Evolutionary conservation across 495 filamentous ascomycete species (phyloP).

Genomic region (Penicillium angulare): DNA sequence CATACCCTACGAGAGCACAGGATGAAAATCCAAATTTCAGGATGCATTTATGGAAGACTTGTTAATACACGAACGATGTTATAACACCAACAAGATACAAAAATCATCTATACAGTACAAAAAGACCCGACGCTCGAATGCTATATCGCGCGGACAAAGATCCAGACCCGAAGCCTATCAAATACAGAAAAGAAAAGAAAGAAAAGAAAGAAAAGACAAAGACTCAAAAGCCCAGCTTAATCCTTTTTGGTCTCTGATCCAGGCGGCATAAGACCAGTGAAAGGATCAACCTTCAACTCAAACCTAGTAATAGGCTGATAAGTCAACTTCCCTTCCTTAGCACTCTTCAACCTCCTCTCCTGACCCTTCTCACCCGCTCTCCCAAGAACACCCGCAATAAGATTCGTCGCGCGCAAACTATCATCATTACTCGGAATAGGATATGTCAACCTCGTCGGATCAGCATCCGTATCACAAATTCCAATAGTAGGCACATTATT

Average conservation of each 20-base stretch:
- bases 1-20: neutral
- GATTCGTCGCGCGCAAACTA: constrained; percentile 73
- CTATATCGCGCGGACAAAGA: constrained; percentile 16
- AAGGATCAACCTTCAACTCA: constrained; percentile 28
- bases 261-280: constrained; percentile 21
- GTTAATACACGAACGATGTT: constrained; percentile 33
- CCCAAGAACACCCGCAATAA: constrained; percentile 85
- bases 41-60: constrained; percentile 11
- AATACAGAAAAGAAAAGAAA: constrained; percentile 5
- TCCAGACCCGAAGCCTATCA: neutral
- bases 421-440: constrained; percentile 97
- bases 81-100: constrained; percentile 21
- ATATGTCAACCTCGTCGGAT: constrained; percentile 94
- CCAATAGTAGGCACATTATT: constrained; percentile 92
- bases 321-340: constrained; percentile 54
- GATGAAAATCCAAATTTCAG: neutral
- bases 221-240: neutral
- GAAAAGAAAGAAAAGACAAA: constrained; percentile 5
- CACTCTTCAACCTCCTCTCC: constrained; percentile 57
- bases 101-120: constrained; percentile 42
- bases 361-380: constrained; percentile 80
- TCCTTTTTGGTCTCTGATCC: constrained; percentile 16
- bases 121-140: constrained; percentile 22
- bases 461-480: constrained; percentile 87
- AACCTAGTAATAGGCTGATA: constrained; percentile 49